Base-by-base conservation (phyloP, 2,329 filamentous ascomycete genomes). In the Cercospora beticola region DNA sequence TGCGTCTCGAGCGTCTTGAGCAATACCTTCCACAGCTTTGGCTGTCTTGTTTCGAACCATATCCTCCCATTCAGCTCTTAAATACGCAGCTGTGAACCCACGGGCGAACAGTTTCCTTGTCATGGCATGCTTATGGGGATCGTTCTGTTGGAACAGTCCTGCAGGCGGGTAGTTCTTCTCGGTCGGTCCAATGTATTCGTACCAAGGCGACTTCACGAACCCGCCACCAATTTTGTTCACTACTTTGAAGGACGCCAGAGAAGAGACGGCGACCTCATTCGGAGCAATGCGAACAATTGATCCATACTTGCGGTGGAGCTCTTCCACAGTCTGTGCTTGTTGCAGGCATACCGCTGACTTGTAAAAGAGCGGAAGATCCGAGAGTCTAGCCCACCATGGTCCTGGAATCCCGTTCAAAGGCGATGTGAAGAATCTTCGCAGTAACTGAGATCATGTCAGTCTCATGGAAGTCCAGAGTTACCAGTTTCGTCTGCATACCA, bases 71-170 rank as follows among this genome's bases (percentile, higher is more conserved):
- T 79, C 72, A 46, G 76, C 72, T 7, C 75, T 70, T 18, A 82
- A 64, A 54, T 76, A 76, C 0, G 74, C 74, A 61, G 80, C 77
- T 31, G 75, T 78, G 68, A 81, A 81, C 1, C 74, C 68, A 12
- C 76, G 73, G 0, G 79, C 76, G 54, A 82, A 76, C 2, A 82
- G 68, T 68, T 76, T 78, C 8, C 81, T 71, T 30, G 79, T 72
- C 2, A 71, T 72, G 23, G 75, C 76, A 68, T 82, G 80, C 18
- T 73, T 71, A 43, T 62, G 60, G 6, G 60, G 60, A 21, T 62
- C 43, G 40, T 14, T n/a, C 10, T 62, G 33, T 49, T 62, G 60
- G 23, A 62, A 62, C 21, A 62, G 16, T n/a, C 59, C 59, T 26
- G 59, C 59, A n/a, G 59, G 59, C 9, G 30, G 30, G 31, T 62